Evolutionary conservation across 805 yeast genomes (phyloP).

Genomic region (Teunomyces funiuensis): DNA sequence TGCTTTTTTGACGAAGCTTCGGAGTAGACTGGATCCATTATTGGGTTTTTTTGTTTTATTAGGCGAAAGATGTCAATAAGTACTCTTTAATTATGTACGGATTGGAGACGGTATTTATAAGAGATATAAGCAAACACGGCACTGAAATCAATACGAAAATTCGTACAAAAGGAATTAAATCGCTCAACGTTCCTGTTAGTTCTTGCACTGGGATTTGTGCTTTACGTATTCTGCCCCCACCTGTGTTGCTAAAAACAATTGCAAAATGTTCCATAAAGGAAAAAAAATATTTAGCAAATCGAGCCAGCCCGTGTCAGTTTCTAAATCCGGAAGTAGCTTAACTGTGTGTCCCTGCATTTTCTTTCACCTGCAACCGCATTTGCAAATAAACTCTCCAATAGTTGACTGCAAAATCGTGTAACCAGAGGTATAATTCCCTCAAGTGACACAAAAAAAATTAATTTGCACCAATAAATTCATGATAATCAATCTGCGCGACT

Average conservation of each 20-base stretch:
- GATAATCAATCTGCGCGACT: neutral
- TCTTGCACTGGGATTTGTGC: neutral
- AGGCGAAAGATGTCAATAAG: neutral
- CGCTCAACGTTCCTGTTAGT: neutral
- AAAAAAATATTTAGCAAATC: neutral
- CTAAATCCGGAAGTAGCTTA: neutral
- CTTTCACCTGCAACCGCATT: neutral
- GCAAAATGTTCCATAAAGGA: neutral
- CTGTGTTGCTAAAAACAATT: too few relatives aligned
- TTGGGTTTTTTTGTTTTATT: neutral
- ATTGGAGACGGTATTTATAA: neutral
- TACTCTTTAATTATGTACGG: neutral
- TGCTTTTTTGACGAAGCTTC: conserved; percentile 5
- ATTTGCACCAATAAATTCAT: conserved; percentile 1
- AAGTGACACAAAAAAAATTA: conserved; percentile 1
- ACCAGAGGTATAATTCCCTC: neutral
- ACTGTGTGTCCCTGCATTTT: neutral
- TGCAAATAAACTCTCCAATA: neutral
- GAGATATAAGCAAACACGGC: neutral
- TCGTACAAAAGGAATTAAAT: neutral
- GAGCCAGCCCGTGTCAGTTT: neutral
- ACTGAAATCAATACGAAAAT: neutral
- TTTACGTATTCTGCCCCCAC: neutral
- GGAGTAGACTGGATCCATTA: conserved; percentile 7
- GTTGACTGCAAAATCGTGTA: conserved; percentile 1